Evolutionary conservation across 2,329 filamentous ascomycete genomes (phyloP).

Genomic region (Aspergillus cejpii): DNA sequence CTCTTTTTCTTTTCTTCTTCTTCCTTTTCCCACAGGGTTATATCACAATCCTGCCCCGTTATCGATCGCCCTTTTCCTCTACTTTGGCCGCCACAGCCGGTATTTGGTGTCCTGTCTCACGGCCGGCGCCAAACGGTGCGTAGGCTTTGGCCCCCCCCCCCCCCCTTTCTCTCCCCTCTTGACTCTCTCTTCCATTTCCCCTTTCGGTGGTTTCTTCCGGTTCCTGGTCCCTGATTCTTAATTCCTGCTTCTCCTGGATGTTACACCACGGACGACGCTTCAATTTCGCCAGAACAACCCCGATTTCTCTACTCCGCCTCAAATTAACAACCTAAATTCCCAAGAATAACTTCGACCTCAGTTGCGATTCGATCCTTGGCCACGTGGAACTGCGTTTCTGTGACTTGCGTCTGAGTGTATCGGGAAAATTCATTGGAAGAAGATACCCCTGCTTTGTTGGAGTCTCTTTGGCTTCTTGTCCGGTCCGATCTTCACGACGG

Average conservation of each 20-base stretch:
- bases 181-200: conserved; percentile 15
- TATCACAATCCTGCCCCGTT: conserved; percentile 25
- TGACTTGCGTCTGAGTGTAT: conserved; percentile 19
- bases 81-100: conserved; percentile 42
- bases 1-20: conserved; percentile 10
- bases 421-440: conserved; percentile 23
- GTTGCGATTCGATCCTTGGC: conserved; percentile 17
- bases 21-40: conserved; percentile 19
- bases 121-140: conserved; percentile 43
- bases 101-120: conserved; percentile 43
- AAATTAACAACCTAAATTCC: too few relatives aligned
- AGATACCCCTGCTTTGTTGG: conserved; percentile 34
- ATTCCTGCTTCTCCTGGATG: too few relatives aligned
- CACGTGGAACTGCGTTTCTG: conserved; percentile 23
- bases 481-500: conserved; percentile 24
- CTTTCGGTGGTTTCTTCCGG: conserved; percentile 11
- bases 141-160: conserved; percentile 38
- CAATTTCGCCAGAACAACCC: conserved; percentile 1
- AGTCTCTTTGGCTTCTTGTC: conserved; percentile 23
- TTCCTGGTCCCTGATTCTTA: conserved; percentile 16
- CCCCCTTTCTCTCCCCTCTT: conserved; percentile 18
- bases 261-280: conserved; percentile 1
- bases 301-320: conserved; percentile 9
- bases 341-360: conserved; percentile 11
- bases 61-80: conserved; percentile 30